Base-by-base conservation (phyloP, 139 green algal genomes). In the Zygnema cylindricum region DNA sequence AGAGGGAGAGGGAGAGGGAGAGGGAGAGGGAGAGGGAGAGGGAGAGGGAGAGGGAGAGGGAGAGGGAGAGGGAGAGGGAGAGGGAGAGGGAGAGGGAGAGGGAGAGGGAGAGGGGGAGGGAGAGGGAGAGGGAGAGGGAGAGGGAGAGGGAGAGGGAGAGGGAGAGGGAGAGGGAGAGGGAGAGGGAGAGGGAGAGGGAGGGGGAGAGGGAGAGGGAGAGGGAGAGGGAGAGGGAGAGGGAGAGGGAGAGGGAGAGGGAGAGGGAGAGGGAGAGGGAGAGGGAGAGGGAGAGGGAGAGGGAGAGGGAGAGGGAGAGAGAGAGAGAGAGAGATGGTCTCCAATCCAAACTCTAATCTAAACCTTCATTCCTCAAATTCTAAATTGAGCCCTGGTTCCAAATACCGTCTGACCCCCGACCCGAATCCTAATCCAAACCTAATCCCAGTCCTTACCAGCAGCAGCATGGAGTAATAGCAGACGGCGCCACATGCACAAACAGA, bases 381-480 rank as follows among this genome's bases (percentile, higher is more conserved):
- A n/a, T n/a, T 76, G 69, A 1, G 35, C 69, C 35, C 69, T 7
- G 35, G 35, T 33, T 32, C 69, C 69, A 33, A 32, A 32, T 76
- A 43, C n/a, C 69, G 69, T 33, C 69, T 76, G 3, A 1, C 69
- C 69, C 69, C 69, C 2, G 1, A 32, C 69, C 69, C 1, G 1
- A 43, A 7, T 76, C 2, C 1, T 33, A 32, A 32, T 2, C 35
- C 69, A n/a, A n/a, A n/a, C n/a, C n/a, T n/a, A n/a, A n/a, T n/a
- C n/a, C n/a, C n/a, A n/a, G 49, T 7, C 7, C 49, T 2, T 49
- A 95, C 88, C 69, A 95, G 92, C 78, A 93, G 92, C 54, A 94
- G 78, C 88, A 95, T 95, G 86, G 87, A 93, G 85, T 93, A 83
- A n/a, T 84, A 92, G 32, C 77, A 76, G 23, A 95, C 40, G 0